Conservation (phyloP, 345 rosid species). For the Linum trigynum region DNA sequence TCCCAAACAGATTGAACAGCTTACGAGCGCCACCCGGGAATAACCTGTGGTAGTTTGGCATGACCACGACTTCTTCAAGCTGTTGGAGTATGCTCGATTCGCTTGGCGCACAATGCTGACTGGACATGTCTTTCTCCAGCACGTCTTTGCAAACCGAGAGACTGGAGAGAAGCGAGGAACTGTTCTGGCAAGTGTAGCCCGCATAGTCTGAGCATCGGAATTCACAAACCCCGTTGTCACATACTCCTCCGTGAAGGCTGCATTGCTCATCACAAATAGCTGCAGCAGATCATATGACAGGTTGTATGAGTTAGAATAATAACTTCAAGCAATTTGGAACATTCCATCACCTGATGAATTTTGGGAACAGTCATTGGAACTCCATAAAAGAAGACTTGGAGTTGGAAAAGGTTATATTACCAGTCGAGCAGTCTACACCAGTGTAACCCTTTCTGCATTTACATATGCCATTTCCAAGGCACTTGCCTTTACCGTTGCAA, state of each 20-base stretch:
- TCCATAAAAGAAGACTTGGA: not conserved
- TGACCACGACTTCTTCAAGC: slow-evolving; percentile 94
- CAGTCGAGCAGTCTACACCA: slow-evolving; percentile 94
- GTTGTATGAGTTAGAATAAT: not conserved
- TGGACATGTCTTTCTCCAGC: slow-evolving; percentile 56
- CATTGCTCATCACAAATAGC: slow-evolving; percentile 97
- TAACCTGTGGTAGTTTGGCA: slow-evolving; percentile 84
- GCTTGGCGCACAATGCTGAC: slow-evolving; percentile 94
- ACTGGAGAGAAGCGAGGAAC: slow-evolving; percentile 71
- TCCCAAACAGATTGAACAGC: slow-evolving; percentile 64
- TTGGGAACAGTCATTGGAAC: not conserved
- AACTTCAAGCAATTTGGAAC: too few species aligned
- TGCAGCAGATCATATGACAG: slow-evolving; percentile 33
- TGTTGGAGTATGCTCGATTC: slow-evolving; percentile 88
- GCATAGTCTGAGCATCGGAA: slow-evolving; percentile 99
- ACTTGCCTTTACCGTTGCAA: slow-evolving; percentile 73
- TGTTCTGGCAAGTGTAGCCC: slow-evolving; percentile 94
- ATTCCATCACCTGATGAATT: too few species aligned
- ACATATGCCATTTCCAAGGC: slow-evolving; percentile 69
- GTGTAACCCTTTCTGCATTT: slow-evolving; percentile 67
- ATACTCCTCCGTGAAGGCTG: slow-evolving; percentile 99
- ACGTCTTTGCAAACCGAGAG: slow-evolving; percentile 83
- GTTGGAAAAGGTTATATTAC: slow-evolving; percentile 24
- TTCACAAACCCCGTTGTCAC: slow-evolving; percentile 97
- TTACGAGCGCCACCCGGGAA: slow-evolving; percentile 86